Conservation (phyloP, 2,329 filamentous ascomycete genomes). For the Aureobasidium sp. region DNA sequence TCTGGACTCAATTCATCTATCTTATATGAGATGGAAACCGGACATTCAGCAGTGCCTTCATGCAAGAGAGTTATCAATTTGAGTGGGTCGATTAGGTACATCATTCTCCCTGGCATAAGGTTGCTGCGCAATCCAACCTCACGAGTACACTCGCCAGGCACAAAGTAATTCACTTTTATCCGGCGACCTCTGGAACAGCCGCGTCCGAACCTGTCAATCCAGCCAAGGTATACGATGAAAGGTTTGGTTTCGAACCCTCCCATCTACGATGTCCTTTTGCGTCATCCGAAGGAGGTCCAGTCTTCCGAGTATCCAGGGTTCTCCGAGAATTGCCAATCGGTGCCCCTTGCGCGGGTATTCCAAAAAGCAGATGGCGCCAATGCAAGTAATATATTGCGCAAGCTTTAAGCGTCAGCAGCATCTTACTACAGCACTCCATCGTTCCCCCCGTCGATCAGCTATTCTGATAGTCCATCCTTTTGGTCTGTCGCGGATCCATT, state of each 20-base stretch:
- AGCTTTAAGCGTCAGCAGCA: not conserved
- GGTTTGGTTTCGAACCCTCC: not conserved
- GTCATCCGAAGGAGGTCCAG: not conserved
- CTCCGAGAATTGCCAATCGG: not conserved
- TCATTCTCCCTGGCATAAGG: not conserved
- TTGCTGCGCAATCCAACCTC: not conserved
- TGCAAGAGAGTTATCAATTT: not conserved
- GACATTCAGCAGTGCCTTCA: not conserved
- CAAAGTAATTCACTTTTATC: not conserved
- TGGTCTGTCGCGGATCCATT: not conserved
- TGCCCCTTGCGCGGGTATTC: not conserved
- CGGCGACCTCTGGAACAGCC: not conserved
- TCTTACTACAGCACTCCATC: not conserved
- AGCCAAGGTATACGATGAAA: not conserved
- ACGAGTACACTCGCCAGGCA: not conserved
- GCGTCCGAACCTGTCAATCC: not conserved
- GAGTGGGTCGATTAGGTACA: not conserved
- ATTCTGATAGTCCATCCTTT: not conserved
- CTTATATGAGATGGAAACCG: not conserved
- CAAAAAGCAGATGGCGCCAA: not conserved
- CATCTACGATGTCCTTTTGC: not conserved
- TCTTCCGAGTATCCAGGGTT: not conserved
- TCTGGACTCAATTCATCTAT: not conserved
- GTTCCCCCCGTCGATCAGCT: slow-evolving; percentile 11
- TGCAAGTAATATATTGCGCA: slow-evolving; percentile 10